phyloP scores from a whole-genome alignment of 108 stramenopile species.

The Discostella pseudostelligera region DNA sequence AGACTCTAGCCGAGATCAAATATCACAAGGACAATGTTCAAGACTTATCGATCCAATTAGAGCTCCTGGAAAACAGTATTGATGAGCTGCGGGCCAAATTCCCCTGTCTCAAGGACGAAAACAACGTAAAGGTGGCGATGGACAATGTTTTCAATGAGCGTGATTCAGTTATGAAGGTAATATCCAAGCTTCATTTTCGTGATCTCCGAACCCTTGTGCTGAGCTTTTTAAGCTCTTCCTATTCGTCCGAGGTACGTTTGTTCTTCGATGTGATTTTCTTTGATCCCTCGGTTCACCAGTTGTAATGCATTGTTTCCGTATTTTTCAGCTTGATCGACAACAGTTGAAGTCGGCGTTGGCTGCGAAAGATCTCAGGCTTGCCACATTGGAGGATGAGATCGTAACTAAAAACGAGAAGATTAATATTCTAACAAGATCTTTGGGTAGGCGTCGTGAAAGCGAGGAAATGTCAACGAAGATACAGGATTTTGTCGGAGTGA shows the following conservation, averaged over 20 bases:
- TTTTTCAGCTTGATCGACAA: slow-evolving; percentile 26
- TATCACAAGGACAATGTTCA: slow-evolving; percentile 59
- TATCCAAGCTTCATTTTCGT: slow-evolving; percentile 47
- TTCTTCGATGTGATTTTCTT: neutral
- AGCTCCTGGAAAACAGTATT: slow-evolving; percentile 68
- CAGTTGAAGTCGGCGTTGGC: neutral
- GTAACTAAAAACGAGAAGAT: slow-evolving; percentile 16
- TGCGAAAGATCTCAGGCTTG: neutral
- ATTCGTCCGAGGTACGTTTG: slow-evolving; percentile 58
- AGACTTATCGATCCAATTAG: slow-evolving; percentile 73
- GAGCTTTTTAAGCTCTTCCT: slow-evolving; percentile 52
- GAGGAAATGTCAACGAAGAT: slow-evolving; percentile 2
- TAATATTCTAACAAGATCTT: slow-evolving; percentile 2
- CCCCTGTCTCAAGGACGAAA: slow-evolving; percentile 38
- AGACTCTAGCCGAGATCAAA: slow-evolving; percentile 15
- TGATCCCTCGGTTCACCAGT: neutral
- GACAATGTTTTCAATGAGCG: slow-evolving; percentile 26
- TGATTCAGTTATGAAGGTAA: slow-evolving; percentile 41
- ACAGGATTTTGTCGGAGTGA: neutral
- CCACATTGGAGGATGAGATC: slow-evolving; percentile 11
- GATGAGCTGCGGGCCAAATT: slow-evolving; percentile 53
- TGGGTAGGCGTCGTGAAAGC: slow-evolving; percentile 10
- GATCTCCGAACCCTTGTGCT: slow-evolving; percentile 59
- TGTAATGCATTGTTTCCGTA: neutral
- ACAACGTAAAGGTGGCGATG: slow-evolving; percentile 5